These are phyloP conservation scores for Tylopilus sp. DNA, from an alignment of 768 basidiomycete species.

Conservation along the genomic window DNA sequence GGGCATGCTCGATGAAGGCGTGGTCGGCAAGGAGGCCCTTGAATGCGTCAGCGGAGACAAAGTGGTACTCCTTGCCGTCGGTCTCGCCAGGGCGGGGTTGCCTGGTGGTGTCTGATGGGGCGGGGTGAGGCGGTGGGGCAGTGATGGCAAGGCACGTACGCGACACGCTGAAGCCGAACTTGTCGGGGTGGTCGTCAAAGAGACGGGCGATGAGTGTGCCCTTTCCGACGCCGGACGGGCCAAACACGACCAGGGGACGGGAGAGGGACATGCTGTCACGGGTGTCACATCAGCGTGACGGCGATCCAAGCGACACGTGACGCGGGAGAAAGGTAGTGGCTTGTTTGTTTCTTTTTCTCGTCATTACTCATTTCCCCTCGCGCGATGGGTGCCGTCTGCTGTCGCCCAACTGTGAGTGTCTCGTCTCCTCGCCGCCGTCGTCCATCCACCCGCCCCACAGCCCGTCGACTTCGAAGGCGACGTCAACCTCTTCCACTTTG, in stretches of 20 bases:
- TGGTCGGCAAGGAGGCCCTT: conserved; percentile 58
- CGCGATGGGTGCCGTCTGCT: conserved; percentile 76
- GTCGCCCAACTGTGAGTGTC: conserved; percentile 66
- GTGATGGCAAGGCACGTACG: conserved; percentile 41
- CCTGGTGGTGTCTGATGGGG: conserved; percentile 78
- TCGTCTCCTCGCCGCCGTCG: neutral
- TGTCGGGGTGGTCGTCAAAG: conserved; percentile 75
- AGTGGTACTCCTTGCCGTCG: conserved; percentile 85
- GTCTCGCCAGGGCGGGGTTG: conserved; percentile 76
- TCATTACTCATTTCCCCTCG: neutral
- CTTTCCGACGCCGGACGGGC: conserved; percentile 93
- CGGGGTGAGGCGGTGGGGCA: neutral
- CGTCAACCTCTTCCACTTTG: conserved; percentile 95
- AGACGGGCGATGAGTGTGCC: conserved; percentile 83
- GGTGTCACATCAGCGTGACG: neutral
- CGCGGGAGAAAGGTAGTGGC: neutral
- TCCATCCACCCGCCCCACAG: conserved; percentile 34
- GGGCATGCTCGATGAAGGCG: conserved; percentile 92
- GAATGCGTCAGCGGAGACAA: conserved; percentile 72
- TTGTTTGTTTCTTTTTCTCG: conserved; percentile 14
- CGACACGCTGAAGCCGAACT: conserved; percentile 91
- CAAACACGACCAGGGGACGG: conserved; percentile 78
- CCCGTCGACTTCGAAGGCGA: conserved; percentile 95
- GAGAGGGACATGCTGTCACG: neutral
- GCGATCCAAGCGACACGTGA: conserved; percentile 13